Evolutionary conservation across 352 stramenopile species (phyloP).

Genomic region (Globisporangium nagaii): DNA sequence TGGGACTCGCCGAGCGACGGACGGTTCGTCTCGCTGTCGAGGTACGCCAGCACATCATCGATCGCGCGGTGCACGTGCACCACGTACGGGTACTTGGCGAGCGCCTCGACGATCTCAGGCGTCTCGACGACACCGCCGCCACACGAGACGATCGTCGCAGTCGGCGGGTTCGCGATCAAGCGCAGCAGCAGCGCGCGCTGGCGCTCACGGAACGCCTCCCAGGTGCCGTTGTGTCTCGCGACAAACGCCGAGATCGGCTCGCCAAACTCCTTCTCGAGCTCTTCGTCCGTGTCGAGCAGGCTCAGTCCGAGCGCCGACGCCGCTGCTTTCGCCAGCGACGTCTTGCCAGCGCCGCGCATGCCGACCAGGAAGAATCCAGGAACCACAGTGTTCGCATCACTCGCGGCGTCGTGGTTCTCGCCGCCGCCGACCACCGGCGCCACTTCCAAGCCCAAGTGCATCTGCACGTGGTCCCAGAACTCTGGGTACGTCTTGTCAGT

Average conservation of each 20-base stretch:
- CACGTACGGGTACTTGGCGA: conserved; percentile 63
- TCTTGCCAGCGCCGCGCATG: conserved; percentile 86
- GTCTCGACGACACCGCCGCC: conserved; percentile 83
- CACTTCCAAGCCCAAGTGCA: conserved; percentile 56
- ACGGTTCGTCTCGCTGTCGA: conserved; percentile 42
- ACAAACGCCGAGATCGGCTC: conserved; percentile 69
- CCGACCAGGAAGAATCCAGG: conserved; percentile 79
- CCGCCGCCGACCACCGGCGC: conserved; percentile 33
- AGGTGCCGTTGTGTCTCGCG: conserved; percentile 48
- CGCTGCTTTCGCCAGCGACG: conserved; percentile 58
- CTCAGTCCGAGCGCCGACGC: conserved; percentile 40
- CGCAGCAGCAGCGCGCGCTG: conserved; percentile 56
- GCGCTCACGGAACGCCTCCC: conserved; percentile 70
- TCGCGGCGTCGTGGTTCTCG: conserved; percentile 1
- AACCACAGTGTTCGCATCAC: conserved; percentile 5
- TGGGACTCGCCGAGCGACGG: conserved; percentile 61
- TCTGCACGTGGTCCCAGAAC: conserved; percentile 89
- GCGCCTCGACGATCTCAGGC: conserved; percentile 45
- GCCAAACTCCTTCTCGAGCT: conserved; percentile 62
- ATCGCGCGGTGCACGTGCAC: conserved; percentile 65
- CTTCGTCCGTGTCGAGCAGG: conserved; percentile 75
- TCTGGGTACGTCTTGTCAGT: conserved; percentile 98
- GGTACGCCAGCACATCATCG: conserved; percentile 61
- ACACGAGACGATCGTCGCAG: conserved; percentile 74
- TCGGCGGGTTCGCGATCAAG: conserved; percentile 50